Percentiles rank a stretch among this genome's conserved stretches.
Conservation (phyloP, 1,284 basidiomycete genomes). For the Fomitiporia mediterranea region DNA sequence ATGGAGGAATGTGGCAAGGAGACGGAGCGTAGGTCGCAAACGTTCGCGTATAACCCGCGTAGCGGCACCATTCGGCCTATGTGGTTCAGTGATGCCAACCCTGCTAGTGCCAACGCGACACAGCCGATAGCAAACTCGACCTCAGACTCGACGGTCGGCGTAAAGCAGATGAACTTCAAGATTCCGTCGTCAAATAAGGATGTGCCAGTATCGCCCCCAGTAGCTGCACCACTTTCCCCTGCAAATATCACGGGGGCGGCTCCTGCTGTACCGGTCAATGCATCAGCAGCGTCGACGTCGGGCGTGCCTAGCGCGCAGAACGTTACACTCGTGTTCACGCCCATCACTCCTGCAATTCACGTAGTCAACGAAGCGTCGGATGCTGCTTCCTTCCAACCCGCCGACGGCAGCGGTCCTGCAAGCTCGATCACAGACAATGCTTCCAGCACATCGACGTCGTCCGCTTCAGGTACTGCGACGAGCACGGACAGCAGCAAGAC, state of each 20-base stretch:
- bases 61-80: slow-evolving; percentile 51
- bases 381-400: slow-evolving; percentile 17
- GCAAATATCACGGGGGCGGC: slow-evolving; percentile 21
- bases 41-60: slow-evolving; percentile 48
- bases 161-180: slow-evolving; percentile 15
- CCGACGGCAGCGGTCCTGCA: neutral
- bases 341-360: slow-evolving; percentile 32
- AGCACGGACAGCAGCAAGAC: slow-evolving; percentile 17
- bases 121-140: slow-evolving; percentile 22
- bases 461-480: slow-evolving; percentile 15
- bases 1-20: slow-evolving; percentile 38
- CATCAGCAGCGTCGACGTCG: slow-evolving; percentile 21
- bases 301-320: slow-evolving; percentile 31
- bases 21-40: slow-evolving; percentile 45
- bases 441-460: neutral
- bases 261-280: too few species aligned
- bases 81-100: slow-evolving; percentile 32
- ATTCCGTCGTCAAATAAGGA: slow-evolving; percentile 10
- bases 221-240: slow-evolving; percentile 21
- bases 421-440: neutral
- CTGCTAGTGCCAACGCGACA: slow-evolving; percentile 24
- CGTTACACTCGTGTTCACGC: slow-evolving; percentile 45
- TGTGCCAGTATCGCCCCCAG: neutral
- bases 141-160: neutral
- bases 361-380: slow-evolving; percentile 15